Evolutionary conservation across 768 basidiomycete genomes (phyloP), one percentile per base, ranked within the genome.

Genomic region (Mycena filopes): DNA sequence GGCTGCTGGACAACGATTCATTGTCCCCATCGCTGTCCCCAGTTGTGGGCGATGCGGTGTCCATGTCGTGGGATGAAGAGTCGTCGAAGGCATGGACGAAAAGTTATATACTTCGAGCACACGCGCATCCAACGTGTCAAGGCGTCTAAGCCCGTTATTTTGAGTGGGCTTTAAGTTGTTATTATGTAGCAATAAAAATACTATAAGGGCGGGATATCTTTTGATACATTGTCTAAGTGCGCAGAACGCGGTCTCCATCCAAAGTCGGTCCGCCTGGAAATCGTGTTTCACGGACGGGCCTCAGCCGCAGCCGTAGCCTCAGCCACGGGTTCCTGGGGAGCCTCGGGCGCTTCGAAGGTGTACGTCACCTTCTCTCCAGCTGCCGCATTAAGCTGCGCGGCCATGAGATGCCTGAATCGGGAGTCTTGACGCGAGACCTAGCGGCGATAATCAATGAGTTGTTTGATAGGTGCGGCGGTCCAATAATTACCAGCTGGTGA

Each of bases 391-490:
- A 97, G 80, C 73, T 98, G 96, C 4, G 95, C 94, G 25, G 94
- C 93, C 95, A 98, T 96, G 49, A 98, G 83, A 10, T 82, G 80
- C 13, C 94, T 86, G 83, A 98, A 98, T 56, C 94, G 84, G 45
- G 94, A 95, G 72, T 89, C 87, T 56, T 81, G 79, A 28, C 83
- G 83, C 65, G 85, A 82, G n/a, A 91, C 84, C 91, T 92, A 66
- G 12, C 56, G 36, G 56, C 61, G 31, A 66, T 45, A 63, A 11
- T 49, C 20, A 59, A 18, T 47, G 31, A 43, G 55, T 55, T 18
- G 48, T n/a, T n/a, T 53, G 33, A 28, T 33, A 48, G 18, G 25
- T 45, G 21, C 29, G 31, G 42, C 33, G 41, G 11, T 58, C 54
- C 18, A 46, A n/a, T 85, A n/a, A n/a, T 70, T 60, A 94, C 91